Percentiles rank a stretch among this genome's conserved stretches.
Conservation (phyloP, 805 yeast genomes). For the Wickerhamomyces bisporus region DNA sequence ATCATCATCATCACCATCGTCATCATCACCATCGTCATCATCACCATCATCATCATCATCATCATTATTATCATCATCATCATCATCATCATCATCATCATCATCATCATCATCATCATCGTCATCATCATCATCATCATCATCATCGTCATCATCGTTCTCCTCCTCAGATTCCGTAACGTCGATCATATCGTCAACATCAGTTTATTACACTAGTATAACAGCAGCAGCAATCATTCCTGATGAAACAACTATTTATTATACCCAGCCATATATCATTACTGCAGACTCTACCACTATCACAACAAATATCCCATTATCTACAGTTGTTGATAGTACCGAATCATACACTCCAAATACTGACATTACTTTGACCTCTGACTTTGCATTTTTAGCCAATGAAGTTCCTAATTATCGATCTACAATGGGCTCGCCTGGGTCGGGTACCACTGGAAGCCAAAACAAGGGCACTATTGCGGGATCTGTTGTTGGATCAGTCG, state of each 20-base stretch:
- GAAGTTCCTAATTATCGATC: slow-evolving; percentile 6
- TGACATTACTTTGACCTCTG: slow-evolving; percentile 14
- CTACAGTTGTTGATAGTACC: slow-evolving; percentile 7
- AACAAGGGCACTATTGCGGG: slow-evolving; percentile 20
- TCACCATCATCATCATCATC: slow-evolving; percentile 1
- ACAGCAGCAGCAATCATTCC: not conserved
- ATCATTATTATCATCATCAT: slow-evolving; percentile 3
- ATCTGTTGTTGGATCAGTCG: slow-evolving; percentile 23
- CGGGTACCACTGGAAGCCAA: not conserved
- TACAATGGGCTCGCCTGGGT: too few relatives aligned
- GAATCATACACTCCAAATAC: slow-evolving; percentile 1
- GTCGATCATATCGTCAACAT: slow-evolving; percentile 2
- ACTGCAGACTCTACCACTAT: slow-evolving; percentile 17
- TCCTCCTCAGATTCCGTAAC: not conserved
- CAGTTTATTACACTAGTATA: not conserved
- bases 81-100: slow-evolving; percentile 5
- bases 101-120: slow-evolving; percentile 1
- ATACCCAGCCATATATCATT: slow-evolving; percentile 16
- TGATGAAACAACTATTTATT: slow-evolving; percentile 11
- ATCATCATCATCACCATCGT: not conserved
- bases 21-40: slow-evolving; percentile 4
- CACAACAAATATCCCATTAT: slow-evolving; percentile 15
- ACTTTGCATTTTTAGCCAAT: slow-evolving; percentile 14
- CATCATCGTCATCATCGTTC: slow-evolving; percentile 1
- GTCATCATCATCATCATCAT: not conserved